These are phyloP conservation scores for Pythium diclinum DNA, from an alignment of 352 stramenopile genomes.

Conservation along the genomic window DNA sequence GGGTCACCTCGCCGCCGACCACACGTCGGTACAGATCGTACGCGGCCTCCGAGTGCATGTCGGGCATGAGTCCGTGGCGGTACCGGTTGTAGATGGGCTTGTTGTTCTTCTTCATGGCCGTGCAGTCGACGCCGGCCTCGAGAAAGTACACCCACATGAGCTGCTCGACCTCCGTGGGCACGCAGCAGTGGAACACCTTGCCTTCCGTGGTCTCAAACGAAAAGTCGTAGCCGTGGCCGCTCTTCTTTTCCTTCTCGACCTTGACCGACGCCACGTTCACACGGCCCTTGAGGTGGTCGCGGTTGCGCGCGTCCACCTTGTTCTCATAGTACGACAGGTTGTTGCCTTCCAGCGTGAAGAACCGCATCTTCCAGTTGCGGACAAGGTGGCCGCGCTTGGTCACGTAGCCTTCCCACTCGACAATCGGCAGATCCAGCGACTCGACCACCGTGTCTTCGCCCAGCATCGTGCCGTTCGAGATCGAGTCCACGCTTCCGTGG, in stretches of 20 bases:
- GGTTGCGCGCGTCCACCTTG: slow-evolving; percentile 86
- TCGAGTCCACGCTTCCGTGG: slow-evolving; percentile 28
- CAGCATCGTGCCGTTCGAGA: slow-evolving; percentile 19
- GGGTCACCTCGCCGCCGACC: slow-evolving; percentile 45
- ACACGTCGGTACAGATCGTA: slow-evolving; percentile 79
- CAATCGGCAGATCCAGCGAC: slow-evolving; percentile 80
- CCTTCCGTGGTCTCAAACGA: slow-evolving; percentile 81
- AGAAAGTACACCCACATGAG: slow-evolving; percentile 85
- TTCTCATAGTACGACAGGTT: slow-evolving; percentile 88
- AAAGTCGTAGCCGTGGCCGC: slow-evolving; percentile 80
- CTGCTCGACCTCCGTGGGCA: slow-evolving; percentile 78
- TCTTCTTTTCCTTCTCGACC: slow-evolving; percentile 75
- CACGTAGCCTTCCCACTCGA: slow-evolving; percentile 90
- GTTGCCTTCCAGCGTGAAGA: slow-evolving; percentile 87
- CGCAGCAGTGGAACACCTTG: slow-evolving; percentile 81
- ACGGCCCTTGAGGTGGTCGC: slow-evolving; percentile 79
- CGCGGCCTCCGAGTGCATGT: slow-evolving; percentile 73
- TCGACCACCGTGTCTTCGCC: slow-evolving; percentile 63
- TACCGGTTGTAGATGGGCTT: slow-evolving; percentile 81
- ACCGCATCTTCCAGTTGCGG: slow-evolving; percentile 86
- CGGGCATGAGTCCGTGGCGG: slow-evolving; percentile 57
- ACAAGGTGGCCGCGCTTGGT: slow-evolving; percentile 86
- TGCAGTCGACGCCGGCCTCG: slow-evolving; percentile 74
- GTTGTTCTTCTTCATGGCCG: slow-evolving; percentile 82
- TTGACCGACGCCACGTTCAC: slow-evolving; percentile 78